phyloP scores from a whole-genome alignment of 2,329 filamentous ascomycete species.

The Colletotrichum sojae region DNA sequence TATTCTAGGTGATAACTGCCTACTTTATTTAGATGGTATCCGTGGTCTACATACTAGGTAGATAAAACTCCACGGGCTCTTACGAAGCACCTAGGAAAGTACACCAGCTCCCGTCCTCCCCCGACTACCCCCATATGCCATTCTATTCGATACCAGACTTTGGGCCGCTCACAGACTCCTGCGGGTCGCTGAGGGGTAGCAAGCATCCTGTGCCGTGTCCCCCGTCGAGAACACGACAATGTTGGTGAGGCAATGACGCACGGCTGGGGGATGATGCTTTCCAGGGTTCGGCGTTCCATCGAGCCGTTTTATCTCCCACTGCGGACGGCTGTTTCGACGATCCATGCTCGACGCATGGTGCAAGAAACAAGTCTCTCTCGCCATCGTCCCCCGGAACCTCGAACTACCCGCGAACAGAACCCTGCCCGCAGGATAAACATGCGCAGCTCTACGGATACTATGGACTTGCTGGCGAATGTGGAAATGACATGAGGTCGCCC shows the following conservation, averaged over 20 bases:
- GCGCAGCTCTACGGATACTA: background rate
- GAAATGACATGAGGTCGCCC: no score
- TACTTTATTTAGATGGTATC: no score
- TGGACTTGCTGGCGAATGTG: no score
- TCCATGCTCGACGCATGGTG: slow-evolving; percentile 6
- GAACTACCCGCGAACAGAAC: slow-evolving; percentile 13
- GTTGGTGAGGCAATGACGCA: slow-evolving; percentile 10
- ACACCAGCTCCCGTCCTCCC: no score
- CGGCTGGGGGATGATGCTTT: background rate
- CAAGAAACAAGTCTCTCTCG: background rate
- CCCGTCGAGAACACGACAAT: slow-evolving; percentile 13
- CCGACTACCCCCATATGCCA: slow-evolving; percentile 9
- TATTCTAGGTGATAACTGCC: no score
- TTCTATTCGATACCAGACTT: slow-evolving; percentile 36
- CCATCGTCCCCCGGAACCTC: no score
- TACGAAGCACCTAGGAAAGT: no score
- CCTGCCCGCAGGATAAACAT: background rate
- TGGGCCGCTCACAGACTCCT: background rate
- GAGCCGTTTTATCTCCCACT: slow-evolving; percentile 12
- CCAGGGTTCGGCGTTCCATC: slow-evolving; percentile 25
- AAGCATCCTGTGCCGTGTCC: slow-evolving; percentile 30
- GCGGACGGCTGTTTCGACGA: slow-evolving; percentile 10
- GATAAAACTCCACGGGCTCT: no score
- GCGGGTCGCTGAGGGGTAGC: slow-evolving; percentile 18
- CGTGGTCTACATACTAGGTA: no score